Evolutionary conservation across 495 filamentous ascomycete genomes (phyloP), one percentile per base, ranked within the genome.

Genomic region (Aspergillus avenaceus): DNA sequence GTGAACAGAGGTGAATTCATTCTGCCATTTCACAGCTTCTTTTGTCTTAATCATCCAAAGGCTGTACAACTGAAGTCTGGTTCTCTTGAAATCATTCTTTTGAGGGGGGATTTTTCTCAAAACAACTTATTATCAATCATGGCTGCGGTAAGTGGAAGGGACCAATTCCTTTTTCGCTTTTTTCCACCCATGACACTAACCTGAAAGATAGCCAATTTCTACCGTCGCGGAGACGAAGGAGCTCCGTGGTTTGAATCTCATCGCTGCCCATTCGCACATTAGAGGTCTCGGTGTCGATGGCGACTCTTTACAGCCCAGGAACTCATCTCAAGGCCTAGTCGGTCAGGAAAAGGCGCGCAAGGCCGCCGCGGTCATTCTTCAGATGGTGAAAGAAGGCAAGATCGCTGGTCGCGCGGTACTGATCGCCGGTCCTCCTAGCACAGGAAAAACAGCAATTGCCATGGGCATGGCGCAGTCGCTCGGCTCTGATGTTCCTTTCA

Each of bases 381-480:
- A 97, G 68, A 97, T 99, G 91, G 95, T 95, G 51, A 96, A 93
- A 71, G 89, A 95, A 59, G 92, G 92, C 56, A 97, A 96, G 71
- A 97, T 99, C 72, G 95, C 95, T 41, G 93, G 93, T 37, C 83
- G 92, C 55, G 93, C 93, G 14, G 88, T 97, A 16, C 74, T 99
- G 54, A 96, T 99, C 55, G 92, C 93, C 45, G 93, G 93, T 1
- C 93, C 95, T 47, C 95, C 93, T 13, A 97, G 93, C 70, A 99
- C 93, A 23, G 93, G 93, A 44, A 99, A 99, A 75, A 97, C 93
- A 1, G 93, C 93, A 27, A 95, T 99, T 60, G 93, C 95, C 24
- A 97, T 97, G 88, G 93, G 91, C 31, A 97, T 99, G 92, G 86
- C 92, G 16, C 93, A 97, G 60, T 92, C 91, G 13, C 79, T 99